Evolutionary conservation across 2,329 filamentous ascomycete species (phyloP).

Genomic region (Escovopsis sp.): DNA sequence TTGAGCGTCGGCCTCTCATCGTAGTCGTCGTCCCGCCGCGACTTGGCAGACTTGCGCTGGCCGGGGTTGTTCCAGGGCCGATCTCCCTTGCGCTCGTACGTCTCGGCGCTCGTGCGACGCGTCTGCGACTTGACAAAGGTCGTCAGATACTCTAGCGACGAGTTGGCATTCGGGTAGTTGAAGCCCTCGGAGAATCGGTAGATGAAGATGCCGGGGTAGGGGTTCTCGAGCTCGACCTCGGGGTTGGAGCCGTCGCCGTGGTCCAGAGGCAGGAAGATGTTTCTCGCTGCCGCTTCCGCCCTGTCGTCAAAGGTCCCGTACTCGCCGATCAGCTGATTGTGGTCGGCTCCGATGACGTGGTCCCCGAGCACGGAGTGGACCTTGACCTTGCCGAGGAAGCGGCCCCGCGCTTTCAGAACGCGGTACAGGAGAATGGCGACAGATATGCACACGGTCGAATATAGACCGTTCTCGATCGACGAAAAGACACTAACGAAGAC

Average conservation of each 20-base stretch:
- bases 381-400: conserved; percentile 52
- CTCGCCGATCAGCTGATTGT: conserved; percentile 28
- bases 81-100: conserved; percentile 54
- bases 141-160: conserved; percentile 68
- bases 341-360: conserved; percentile 49
- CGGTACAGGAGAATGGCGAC: conserved; percentile 69
- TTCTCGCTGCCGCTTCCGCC: conserved; percentile 41
- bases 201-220: conserved; percentile 87
- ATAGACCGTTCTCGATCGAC: conserved; percentile 83
- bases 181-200: conserved; percentile 91
- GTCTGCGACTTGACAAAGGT: conserved; percentile 54
- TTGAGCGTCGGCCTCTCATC: conserved; percentile 53
- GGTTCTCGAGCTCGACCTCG: conserved; percentile 58
- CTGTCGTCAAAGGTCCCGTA: conserved; percentile 41
- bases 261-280: conserved; percentile 74
- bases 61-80: conserved; percentile 93
- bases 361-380: conserved; percentile 75
- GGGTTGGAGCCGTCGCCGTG: conserved; percentile 89
- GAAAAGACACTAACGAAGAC: conserved; percentile 81
- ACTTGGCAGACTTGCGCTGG: conserved; percentile 34
- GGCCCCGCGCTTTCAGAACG: conserved; percentile 65
- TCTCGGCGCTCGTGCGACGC: conserved; percentile 56
- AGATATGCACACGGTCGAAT: conserved; percentile 67
- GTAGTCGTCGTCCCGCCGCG: conserved; percentile 12
- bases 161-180: conserved; percentile 88